These are phyloP conservation scores for Sclerotinia sclerotiorum DNA, from an alignment of 2,329 filamentous ascomycete species.

Conservation along the genomic window DNA sequence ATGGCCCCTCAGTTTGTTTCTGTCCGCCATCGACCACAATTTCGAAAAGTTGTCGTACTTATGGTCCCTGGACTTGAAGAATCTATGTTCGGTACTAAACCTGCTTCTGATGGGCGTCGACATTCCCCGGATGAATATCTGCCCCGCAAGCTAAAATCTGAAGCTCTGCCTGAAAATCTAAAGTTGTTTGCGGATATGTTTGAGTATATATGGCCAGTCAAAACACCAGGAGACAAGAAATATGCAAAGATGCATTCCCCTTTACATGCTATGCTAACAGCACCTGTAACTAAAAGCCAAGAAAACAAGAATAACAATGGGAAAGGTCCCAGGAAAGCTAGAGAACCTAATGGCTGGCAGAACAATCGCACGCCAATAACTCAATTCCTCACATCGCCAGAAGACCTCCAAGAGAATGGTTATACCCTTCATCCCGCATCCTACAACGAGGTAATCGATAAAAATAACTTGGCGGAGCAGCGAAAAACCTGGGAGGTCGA, in stretches of 20 bases:
- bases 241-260: slow-evolving; percentile 82
- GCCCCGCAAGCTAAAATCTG: slow-evolving; percentile 53
- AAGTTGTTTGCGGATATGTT: slow-evolving; percentile 79
- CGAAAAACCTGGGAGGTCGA: slow-evolving; percentile 53
- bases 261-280: slow-evolving; percentile 77
- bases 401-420: slow-evolving; percentile 79
- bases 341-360: slow-evolving; percentile 65
- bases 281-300: slow-evolving; percentile 68
- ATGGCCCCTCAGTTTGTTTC: slow-evolving; percentile 64
- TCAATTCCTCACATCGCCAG: slow-evolving; percentile 68
- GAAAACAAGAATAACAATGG: slow-evolving; percentile 48
- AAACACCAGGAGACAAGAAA: slow-evolving; percentile 81
- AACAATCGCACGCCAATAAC: slow-evolving; percentile 80
- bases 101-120: slow-evolving; percentile 27
- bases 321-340: slow-evolving; percentile 60
- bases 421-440: slow-evolving; percentile 81
- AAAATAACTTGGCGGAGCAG: slow-evolving; percentile 51
- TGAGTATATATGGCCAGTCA: slow-evolving; percentile 83
- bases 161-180: slow-evolving; percentile 54
- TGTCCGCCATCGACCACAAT: slow-evolving; percentile 60
- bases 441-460: slow-evolving; percentile 58
- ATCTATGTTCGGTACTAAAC: slow-evolving; percentile 73
- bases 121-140: slow-evolving; percentile 60
- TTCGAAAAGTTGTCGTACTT: slow-evolving; percentile 79
- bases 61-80: slow-evolving; percentile 92